A percentile compares a stretch with the other conserved stretches of the same genome.
Evolutionary conservation across 2,329 filamentous ascomycete species (phyloP).

Genomic region (Aspergillus flavus): DNA sequence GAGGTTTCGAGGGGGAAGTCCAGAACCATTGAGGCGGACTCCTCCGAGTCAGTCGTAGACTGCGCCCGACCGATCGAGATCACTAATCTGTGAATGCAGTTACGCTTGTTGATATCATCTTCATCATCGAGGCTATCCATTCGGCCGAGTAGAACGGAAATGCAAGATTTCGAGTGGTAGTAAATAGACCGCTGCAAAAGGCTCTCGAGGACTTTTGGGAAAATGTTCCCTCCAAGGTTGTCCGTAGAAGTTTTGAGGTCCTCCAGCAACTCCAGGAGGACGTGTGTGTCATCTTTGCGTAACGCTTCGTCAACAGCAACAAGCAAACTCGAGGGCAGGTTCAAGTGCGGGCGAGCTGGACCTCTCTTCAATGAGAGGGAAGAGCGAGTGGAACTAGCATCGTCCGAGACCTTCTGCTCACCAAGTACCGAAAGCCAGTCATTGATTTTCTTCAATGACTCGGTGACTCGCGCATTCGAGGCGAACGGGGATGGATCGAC

Average conservation of each 20-base stretch:
- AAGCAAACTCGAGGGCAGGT: slow-evolving; percentile 63
- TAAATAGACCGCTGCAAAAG: slow-evolving; percentile 58
- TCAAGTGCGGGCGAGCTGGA: slow-evolving; percentile 73
- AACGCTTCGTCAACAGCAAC: slow-evolving; percentile 45
- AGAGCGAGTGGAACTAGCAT: slow-evolving; percentile 70
- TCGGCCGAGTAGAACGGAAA: slow-evolving; percentile 69
- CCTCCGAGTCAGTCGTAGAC: slow-evolving; percentile 56
- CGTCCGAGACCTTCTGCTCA: slow-evolving; percentile 75
- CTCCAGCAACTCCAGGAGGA: slow-evolving; percentile 54
- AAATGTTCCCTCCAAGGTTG: slow-evolving; percentile 63
- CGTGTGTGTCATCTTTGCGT: slow-evolving; percentile 43
- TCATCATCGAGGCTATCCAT: slow-evolving; percentile 77
- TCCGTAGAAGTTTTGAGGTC: slow-evolving; percentile 59
- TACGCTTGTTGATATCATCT: slow-evolving; percentile 91
- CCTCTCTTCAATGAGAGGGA: slow-evolving; percentile 73
- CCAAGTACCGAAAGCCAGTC: slow-evolving; percentile 85
- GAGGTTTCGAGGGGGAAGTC: slow-evolving; percentile 58
- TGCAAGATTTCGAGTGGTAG: slow-evolving; percentile 72
- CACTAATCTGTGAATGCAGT: slow-evolving; percentile 88
- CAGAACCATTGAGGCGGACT: slow-evolving; percentile 55
- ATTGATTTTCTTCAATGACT: slow-evolving; percentile 73
- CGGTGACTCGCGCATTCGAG: slow-evolving; percentile 64
- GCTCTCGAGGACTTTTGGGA: slow-evolving; percentile 60
- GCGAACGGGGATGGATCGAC: slow-evolving; percentile 89
- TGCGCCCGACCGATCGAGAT: slow-evolving; percentile 84